Percentiles rank a stretch among this genome's conserved stretches.
Conservation (phyloP, 495 filamentous ascomycete genomes). For the Trichoderma asperelloides region DNA sequence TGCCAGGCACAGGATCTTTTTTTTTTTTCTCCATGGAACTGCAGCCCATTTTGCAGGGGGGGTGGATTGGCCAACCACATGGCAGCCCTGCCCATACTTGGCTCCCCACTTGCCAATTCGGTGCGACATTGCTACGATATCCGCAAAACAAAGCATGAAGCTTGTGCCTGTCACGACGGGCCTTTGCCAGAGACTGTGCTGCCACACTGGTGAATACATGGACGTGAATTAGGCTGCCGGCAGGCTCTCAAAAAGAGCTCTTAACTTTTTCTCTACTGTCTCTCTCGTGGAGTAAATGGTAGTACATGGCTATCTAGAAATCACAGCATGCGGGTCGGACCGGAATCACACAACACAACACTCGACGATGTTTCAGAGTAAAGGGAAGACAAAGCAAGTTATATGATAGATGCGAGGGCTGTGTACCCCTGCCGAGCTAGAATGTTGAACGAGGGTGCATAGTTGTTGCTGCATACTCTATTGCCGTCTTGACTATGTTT, state of each 20-base stretch:
- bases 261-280: neutral
- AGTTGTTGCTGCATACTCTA: too few species aligned
- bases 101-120: neutral
- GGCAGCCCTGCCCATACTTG: neutral
- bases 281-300: neutral
- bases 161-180: neutral
- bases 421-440: neutral
- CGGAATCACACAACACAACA: neutral
- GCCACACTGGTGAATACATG: neutral
- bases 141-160: neutral
- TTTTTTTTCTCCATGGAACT: neutral
- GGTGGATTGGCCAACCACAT: constrained; percentile 3
- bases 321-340: constrained; percentile 1
- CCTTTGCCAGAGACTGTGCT: neutral
- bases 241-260: neutral
- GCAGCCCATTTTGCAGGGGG: neutral
- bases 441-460: neutral
- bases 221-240: neutral
- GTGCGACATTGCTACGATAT: neutral
- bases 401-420: constrained; percentile 1
- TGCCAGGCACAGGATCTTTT: constrained; percentile 2
- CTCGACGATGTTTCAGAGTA: neutral
- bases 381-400: neutral
- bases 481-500: too few species aligned
- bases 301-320: neutral